Base-by-base conservation (phyloP, 2,329 filamentous ascomycete species). In the Neopestalotiopsis clavispora region DNA sequence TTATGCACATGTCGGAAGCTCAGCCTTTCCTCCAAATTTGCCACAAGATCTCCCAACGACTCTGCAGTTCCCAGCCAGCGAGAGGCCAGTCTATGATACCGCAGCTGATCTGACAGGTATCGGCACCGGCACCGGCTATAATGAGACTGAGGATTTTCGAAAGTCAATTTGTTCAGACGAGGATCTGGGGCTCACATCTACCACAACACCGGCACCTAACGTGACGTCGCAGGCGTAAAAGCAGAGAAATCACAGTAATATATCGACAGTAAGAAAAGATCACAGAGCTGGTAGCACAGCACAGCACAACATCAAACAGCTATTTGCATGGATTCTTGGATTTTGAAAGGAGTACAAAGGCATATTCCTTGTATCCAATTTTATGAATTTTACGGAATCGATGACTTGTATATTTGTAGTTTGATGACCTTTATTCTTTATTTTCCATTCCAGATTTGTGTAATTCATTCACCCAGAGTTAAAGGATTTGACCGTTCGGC, bases 101-200 rank as follows among this genome's bases (percentile, higher is more conserved):
- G 59, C 59, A 38, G 34, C 59, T 60, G 75, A 74, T 13, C 65
- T 71, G 56, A 73, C 68, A 14, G 72, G 72, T 34, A 69, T 75
- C 52, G 73, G 71, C 63, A 68, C 68, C 20, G 71, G 69, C 23
- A 28, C 23, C 23, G 23, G 3, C 23, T 28, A 28, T 64, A 69
- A 74, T 68, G 68, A 69, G 7, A 66, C 71, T 28, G 68, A 69
- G 42, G 66, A 75, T 69, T 66, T 66, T 61, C 69, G 71, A 65
- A 70, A 70, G 59, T 61, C 66, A 23, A 67, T 66, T 10, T 72
- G 67, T 67, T 75, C 73, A 45, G 75, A 76, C 56, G 72, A 77
- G 56, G 70, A 71, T 64, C 67, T 75, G 42, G 70, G 72, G 52
- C 68, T 71, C 20, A 32, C 67, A 58, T 40, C 61, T 17, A 69